A percentile compares a stretch with the other conserved stretches of the same genome.
Evolutionary conservation across 371 early-diverging fungal genomes (phyloP).

Genomic region (Ordospora colligata): DNA sequence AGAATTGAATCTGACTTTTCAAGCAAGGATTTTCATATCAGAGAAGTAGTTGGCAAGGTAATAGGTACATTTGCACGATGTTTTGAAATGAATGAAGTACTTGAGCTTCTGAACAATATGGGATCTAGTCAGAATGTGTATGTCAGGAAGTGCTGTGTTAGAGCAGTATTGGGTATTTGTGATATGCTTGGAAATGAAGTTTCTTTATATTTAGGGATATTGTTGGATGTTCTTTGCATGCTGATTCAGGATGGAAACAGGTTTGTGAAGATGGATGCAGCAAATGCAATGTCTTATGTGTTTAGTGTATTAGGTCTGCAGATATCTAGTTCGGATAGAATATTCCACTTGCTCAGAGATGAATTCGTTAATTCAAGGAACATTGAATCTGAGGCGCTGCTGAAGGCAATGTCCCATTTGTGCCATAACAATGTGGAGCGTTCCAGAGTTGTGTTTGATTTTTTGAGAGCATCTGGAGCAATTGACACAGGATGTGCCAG

Average conservation of each 20-base stretch:
- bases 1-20: neutral
- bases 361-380: neutral
- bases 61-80: neutral
- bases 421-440: neutral
- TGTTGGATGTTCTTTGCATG: neutral
- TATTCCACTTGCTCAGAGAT: neutral
- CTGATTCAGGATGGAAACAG: neutral
- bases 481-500: neutral
- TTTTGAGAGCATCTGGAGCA: neutral
- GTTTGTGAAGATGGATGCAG: slow-evolving; percentile 6
- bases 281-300: neutral
- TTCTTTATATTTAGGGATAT: neutral
- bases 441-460: neutral
- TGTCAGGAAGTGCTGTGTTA: neutral
- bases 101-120: neutral
- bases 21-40: neutral
- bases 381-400: neutral
- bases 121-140: neutral
- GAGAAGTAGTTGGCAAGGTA: neutral
- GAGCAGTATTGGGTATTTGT: neutral
- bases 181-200: neutral
- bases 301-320: neutral
- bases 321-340: neutral
- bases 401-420: neutral
- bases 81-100: neutral